Base-by-base conservation (phyloP, 2,329 filamentous ascomycete genomes). In the Microdochium nivale region DNA sequence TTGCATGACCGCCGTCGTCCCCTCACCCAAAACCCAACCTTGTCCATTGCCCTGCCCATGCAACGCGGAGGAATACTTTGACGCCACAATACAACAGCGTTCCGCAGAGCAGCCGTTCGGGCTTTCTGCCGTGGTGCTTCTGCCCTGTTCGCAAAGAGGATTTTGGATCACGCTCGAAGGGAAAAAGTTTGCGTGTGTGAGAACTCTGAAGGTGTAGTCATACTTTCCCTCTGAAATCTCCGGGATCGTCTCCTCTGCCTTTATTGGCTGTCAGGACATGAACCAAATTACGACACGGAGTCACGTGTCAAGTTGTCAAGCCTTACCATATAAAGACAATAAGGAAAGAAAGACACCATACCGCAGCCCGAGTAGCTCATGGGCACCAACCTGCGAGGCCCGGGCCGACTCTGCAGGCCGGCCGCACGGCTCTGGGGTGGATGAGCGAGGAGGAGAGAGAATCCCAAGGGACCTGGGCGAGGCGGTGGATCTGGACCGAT, bases 311-410 rank as follows among this genome's bases (percentile, higher is more conserved):
- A n/a, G n/a, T n/a, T n/a, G n/a, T 81, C 14, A 81, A 82, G 57
- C 79, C 79, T 8, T 82, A 81, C 63, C 67, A 79, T 64, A 82
- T 82, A 57, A 72, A 73, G n/a, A n/a, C n/a, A n/a, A n/a, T n/a
- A n/a, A n/a, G n/a, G n/a, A n/a, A n/a, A n/a, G n/a, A n/a, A n/a
- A n/a, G n/a, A n/a, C n/a, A n/a, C n/a, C n/a, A n/a, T n/a, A n/a
- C n/a, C n/a, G n/a, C n/a, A n/a, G n/a, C n/a, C n/a, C 1, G 64
- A 72, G 11, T 75, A 73, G 1, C 72, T 82, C 14, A 69, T 82
- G 37, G 63, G 70, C 32, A 67, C 81, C 47, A 83, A 83, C 58
- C 80, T 79, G 0, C 74, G 79, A 49, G 79, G 80, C 13, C 70
- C 83, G 1, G 78, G 1, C 81, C 80, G 1, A 81, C 79, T 0